These are phyloP conservation scores for Acanthamoeba pearcei DNA, from an alignment of 208 protist genomes.

Conservation along the genomic window DNA sequence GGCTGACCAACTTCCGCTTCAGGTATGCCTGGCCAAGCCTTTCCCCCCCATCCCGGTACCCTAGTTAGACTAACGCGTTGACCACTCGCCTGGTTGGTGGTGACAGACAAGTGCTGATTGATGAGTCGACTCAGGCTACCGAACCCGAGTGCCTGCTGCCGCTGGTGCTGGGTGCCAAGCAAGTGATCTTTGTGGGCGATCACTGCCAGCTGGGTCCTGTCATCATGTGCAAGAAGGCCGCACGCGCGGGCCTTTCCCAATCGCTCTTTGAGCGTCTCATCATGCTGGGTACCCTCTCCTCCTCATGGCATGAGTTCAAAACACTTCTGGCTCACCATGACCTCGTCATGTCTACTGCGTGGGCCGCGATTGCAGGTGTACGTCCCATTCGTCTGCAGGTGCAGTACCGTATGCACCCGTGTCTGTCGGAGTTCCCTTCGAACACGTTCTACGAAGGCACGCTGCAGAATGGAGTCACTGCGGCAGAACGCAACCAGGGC, in stretches of 20 bases:
- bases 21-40: constrained; percentile 30
- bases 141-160: constrained; percentile 98
- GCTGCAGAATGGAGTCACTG: constrained; percentile 97
- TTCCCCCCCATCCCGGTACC: too few species aligned
- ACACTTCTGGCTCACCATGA: too few species aligned
- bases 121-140: constrained; percentile 97
- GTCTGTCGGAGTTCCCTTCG: constrained; percentile 96
- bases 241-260: constrained; percentile 92
- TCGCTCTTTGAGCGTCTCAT: constrained; percentile 98
- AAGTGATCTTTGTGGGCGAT: constrained; percentile 96
- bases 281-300: constrained; percentile 82
- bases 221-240: constrained; percentile 95
- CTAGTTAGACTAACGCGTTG: neutral
- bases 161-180: constrained; percentile 94
- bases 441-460: constrained; percentile 98
- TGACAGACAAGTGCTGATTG: constrained; percentile 94
- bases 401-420: constrained; percentile 99
- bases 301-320: neutral
- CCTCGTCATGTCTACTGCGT: neutral
- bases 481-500: constrained; percentile 71
- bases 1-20: constrained; percentile 93
- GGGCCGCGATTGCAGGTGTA: constrained; percentile 77
- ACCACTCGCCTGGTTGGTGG: neutral
- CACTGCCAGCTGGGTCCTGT: constrained; percentile 98
- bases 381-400: constrained; percentile 95